Percentiles rank a stretch among this genome's conserved stretches.
phyloP scores from a whole-genome alignment of 495 filamentous ascomycete species.

The Schizothecium vesticola region DNA sequence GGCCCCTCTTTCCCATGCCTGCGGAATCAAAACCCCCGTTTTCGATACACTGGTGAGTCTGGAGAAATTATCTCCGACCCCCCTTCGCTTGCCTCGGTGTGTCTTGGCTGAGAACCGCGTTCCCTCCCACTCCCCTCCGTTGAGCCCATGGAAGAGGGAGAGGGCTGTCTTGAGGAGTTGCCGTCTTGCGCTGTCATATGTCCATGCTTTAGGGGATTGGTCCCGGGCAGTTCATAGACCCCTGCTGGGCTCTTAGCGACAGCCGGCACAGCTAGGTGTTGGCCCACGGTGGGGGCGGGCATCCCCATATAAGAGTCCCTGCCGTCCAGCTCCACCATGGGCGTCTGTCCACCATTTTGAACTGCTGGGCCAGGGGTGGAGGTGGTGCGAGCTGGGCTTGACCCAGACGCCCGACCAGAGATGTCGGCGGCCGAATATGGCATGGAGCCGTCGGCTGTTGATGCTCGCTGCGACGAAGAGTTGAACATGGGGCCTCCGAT shows the following conservation, averaged over 20 bases:
- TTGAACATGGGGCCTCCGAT: conserved; percentile 25
- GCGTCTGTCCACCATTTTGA: conserved; percentile 1
- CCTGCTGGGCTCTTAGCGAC: conserved; percentile 10
- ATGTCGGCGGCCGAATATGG: conserved; percentile 14
- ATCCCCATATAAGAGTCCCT: neutral
- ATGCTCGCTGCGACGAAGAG: conserved; percentile 3
- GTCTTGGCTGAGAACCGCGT: neutral
- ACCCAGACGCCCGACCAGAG: conserved; percentile 1
- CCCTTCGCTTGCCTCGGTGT: neutral
- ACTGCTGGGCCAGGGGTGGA: neutral
- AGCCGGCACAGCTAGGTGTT: conserved; percentile 11
- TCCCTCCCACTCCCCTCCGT: neutral
- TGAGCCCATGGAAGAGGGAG: neutral
- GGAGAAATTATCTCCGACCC: neutral
- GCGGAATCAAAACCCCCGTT: neutral
- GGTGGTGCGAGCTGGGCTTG: conserved; percentile 6
- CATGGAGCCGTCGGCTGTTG: conserved; percentile 11
- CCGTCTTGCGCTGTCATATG: neutral
- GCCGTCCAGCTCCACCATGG: conserved; percentile 21
- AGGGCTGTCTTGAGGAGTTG: neutral
- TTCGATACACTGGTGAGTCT: neutral
- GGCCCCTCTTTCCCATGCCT: too few species aligned
- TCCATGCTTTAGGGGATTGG: neutral
- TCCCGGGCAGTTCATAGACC: conserved; percentile 13
- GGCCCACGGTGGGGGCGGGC: conserved; percentile 7